These are phyloP conservation scores for Debaryomyces tyrocola DNA, from an alignment of 805 yeast genomes.

Conservation along the genomic window DNA sequence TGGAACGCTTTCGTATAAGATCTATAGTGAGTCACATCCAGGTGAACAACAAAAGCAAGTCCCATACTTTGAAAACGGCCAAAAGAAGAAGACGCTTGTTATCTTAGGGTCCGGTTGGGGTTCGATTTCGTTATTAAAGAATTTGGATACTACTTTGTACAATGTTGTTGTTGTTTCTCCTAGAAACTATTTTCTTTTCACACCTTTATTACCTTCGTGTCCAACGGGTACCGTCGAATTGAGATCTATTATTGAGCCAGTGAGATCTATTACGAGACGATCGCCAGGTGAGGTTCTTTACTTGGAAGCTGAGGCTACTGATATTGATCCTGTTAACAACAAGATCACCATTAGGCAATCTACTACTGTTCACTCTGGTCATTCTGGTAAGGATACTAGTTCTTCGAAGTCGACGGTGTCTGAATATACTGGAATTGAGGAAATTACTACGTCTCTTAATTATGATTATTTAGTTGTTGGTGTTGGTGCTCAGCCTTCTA, in stretches of 20 bases:
- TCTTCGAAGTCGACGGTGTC: conserved; percentile 40
- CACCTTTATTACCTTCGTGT: conserved; percentile 93
- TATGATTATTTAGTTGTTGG: conserved; percentile 89
- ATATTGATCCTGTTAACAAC: conserved; percentile 72
- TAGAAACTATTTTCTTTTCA: conserved; percentile 91
- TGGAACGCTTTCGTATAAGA: conserved; percentile 50
- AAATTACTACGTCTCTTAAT: conserved; percentile 45
- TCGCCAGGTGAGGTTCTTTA: conserved; percentile 75
- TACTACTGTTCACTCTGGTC: conserved; percentile 55
- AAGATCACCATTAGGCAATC: conserved; percentile 62
- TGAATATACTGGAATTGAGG: conserved; percentile 43
- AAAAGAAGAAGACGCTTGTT: conserved; percentile 70
- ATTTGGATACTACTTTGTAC: conserved; percentile 81
- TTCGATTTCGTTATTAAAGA: conserved; percentile 77
- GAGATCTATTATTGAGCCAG: conserved; percentile 92
- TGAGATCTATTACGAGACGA: conserved; percentile 80
- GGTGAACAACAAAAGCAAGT: conserved; percentile 59
- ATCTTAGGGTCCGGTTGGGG: conserved; percentile 95
- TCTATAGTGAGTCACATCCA: conserved; percentile 65
- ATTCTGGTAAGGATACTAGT: conserved; percentile 50
- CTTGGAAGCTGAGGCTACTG: conserved; percentile 88
- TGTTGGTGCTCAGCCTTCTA: conserved; percentile 93
- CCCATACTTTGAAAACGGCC: conserved; percentile 55
- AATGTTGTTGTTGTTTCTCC: conserved; percentile 91
- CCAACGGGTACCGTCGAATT: conserved; percentile 91